These are phyloP conservation scores for Podospora fimiseda DNA, from an alignment of 495 filamentous ascomycete species.

Conservation along the genomic window DNA sequence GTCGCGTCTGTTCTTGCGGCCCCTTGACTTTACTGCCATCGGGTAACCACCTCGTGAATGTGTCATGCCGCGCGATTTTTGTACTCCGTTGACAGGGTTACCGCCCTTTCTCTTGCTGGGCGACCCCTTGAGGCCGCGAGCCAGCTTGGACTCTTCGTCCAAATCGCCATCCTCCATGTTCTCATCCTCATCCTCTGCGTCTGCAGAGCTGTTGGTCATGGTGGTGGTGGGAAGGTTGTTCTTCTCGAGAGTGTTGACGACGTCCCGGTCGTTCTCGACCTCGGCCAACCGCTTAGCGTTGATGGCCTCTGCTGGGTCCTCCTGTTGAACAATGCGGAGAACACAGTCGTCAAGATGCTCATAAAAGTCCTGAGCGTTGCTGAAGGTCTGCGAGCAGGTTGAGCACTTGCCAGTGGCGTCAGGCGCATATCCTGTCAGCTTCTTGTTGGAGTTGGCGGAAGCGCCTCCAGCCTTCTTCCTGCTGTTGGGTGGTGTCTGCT, in stretches of 20 bases:
- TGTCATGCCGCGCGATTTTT: constrained; percentile 51
- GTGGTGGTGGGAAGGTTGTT: constrained; percentile 63
- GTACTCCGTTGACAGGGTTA: constrained; percentile 44
- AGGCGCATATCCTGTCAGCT: constrained; percentile 55
- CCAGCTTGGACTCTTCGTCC: constrained; percentile 29
- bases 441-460: constrained; percentile 41
- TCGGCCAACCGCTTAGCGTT: constrained; percentile 81
- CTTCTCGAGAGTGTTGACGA: constrained; percentile 76
- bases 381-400: constrained; percentile 86
- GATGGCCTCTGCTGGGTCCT: constrained; percentile 92
- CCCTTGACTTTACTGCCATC: constrained; percentile 57
- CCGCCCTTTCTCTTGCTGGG: constrained; percentile 31
- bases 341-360: constrained; percentile 99
- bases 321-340: constrained; percentile 91
- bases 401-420: constrained; percentile 92
- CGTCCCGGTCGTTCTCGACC: constrained; percentile 74
- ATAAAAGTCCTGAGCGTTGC: constrained; percentile 95
- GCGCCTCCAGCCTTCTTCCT: constrained; percentile 62
- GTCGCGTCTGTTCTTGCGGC: constrained; percentile 76
- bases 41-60: constrained; percentile 57
- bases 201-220: constrained; percentile 53
- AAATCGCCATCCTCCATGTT: constrained; percentile 50
- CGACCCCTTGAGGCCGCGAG: constrained; percentile 23
- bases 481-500: constrained; percentile 94
- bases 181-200: constrained; percentile 58